These are phyloP conservation scores for Hypoxylon crocopeplum DNA, from an alignment of 495 filamentous ascomycete genomes.

Conservation along the genomic window DNA sequence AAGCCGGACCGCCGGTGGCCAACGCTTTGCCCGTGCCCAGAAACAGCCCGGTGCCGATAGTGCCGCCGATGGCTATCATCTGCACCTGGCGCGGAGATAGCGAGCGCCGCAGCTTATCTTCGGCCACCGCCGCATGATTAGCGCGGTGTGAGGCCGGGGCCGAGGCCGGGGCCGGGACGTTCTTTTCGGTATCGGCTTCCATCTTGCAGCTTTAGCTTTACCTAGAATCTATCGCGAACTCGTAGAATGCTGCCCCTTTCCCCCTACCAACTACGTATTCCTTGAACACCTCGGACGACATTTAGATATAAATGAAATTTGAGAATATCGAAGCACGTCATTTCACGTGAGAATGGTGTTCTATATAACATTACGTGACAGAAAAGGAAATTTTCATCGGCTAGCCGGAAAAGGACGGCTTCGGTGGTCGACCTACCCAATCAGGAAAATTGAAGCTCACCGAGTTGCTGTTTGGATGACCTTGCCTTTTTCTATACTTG, in stretches of 20 bases:
- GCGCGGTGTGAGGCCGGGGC: constrained; percentile 1
- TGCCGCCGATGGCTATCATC: constrained; percentile 69
- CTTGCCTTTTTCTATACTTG: background rate
- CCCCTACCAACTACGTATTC: too few species aligned
- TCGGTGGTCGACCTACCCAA: constrained; percentile 18
- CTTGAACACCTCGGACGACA: too few species aligned
- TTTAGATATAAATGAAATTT: constrained; percentile 8
- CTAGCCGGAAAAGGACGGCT: constrained; percentile 2
- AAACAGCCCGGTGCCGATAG: constrained; percentile 73
- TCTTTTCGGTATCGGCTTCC: constrained; percentile 35
- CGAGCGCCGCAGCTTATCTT: constrained; percentile 25
- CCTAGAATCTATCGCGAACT: background rate
- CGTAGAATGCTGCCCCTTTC: too few species aligned
- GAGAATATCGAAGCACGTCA: constrained; percentile 29
- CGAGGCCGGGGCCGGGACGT: constrained; percentile 2
- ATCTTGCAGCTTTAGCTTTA: constrained; percentile 4
- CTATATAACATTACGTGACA: background rate
- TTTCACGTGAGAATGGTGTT: constrained; percentile 30
- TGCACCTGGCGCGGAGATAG: constrained; percentile 61
- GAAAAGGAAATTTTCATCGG: background rate
- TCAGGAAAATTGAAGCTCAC: too few species aligned
- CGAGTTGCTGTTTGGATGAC: too few species aligned
- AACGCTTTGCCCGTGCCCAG: constrained; percentile 66
- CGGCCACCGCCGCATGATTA: constrained; percentile 17
- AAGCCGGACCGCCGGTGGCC: constrained; percentile 63